Conservation (phyloP, 2,329 filamentous ascomycete genomes). For the Penicillium sp. region DNA sequence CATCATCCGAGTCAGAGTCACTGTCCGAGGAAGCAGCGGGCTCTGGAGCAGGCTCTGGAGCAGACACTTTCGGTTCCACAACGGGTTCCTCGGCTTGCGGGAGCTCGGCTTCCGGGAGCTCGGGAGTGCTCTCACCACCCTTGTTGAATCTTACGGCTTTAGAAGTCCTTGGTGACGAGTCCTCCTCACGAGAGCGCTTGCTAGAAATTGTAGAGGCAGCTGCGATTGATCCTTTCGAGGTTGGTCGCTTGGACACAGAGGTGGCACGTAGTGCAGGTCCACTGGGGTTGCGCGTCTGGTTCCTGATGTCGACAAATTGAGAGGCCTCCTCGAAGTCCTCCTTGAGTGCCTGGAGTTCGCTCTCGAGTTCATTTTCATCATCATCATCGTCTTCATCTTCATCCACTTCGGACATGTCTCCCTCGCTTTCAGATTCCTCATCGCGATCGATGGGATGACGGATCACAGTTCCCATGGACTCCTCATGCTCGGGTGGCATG, state of each 20-base stretch:
- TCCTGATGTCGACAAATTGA: conserved; percentile 21
- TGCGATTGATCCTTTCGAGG: conserved; percentile 20
- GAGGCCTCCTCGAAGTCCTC: conserved; percentile 42
- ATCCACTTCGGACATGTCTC: conserved; percentile 32
- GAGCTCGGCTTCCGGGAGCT: conserved; percentile 6
- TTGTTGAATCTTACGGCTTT: conserved; percentile 39
- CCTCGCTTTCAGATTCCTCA: conserved; percentile 34
- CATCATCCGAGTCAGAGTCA: conserved; percentile 30
- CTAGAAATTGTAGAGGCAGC: conserved; percentile 23
- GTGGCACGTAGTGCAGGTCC: conserved; percentile 18
- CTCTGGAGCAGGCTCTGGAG: conserved; percentile 14
- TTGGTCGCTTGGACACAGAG: conserved; percentile 21
- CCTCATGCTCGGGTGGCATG: conserved; percentile 27
- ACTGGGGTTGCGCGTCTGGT: conserved; percentile 9
- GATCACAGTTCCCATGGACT: conserved; percentile 40
- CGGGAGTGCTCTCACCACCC: conserved; percentile 12
- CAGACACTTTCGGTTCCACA: conserved; percentile 9
- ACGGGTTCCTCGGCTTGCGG: conserved; percentile 11
- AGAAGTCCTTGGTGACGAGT: conserved; percentile 28
- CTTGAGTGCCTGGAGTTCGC: conserved; percentile 49
- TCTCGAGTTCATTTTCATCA: conserved; percentile 42
- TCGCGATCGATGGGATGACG: conserved; percentile 33
- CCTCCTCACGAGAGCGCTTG: conserved; percentile 22
- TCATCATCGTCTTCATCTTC: conserved; percentile 40
- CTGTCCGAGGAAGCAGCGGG: conserved; percentile 16